Evolutionary conservation across 805 yeast genomes (phyloP), one percentile per base, ranked within the genome.

Genomic region (Suhomyces faveliae): DNA sequence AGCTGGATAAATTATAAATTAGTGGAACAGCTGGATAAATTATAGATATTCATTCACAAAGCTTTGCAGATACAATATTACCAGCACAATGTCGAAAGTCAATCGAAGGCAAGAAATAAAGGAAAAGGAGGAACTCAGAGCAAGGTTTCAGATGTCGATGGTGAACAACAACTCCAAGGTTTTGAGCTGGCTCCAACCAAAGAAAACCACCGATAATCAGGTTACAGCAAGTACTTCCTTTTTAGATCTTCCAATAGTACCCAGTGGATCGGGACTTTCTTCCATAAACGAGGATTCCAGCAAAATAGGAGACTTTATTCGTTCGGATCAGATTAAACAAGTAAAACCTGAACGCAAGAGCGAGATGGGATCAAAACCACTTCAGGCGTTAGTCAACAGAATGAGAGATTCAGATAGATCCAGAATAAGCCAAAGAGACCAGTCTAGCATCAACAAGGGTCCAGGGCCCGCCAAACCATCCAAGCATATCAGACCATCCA

Each of bases 101-200:
- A 41, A 41, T 20, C 27, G 43, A 15, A 41, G 79, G 33, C 62
- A 71, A 35, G 79, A 77, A 41, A 76, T 77, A 35, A 70, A 74
- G 51, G 59, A 65, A 38, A 78, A 78, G 52, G 76, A 78, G 48
- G 71, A 69, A 23, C 62, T 79, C 3, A 82, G 76, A 49, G 68
- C 78, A 12, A 64, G 65, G 46, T 72, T 79, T 52, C 79, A 75
- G 55, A 62, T 74, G 5, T 73, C 77, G 4, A 58, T 79, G 5
- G 52, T 69, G 3, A 64, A 64, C 24, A 69, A 67, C 13, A 71
- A 68, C 48, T 50, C 58, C 6, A 63, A 59, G 33, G 72, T 73
- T 1, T 42, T 62, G 27, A 66, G 71, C 19, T 77, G 81, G 82
- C 53, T 52, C 45, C 38, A 42, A 9, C 48, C 49, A 10, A 27